Percentiles rank a stretch among this genome's conserved stretches.
Conservation (phyloP, 1,284 basidiomycete genomes). For the Sparassis latifolia region DNA sequence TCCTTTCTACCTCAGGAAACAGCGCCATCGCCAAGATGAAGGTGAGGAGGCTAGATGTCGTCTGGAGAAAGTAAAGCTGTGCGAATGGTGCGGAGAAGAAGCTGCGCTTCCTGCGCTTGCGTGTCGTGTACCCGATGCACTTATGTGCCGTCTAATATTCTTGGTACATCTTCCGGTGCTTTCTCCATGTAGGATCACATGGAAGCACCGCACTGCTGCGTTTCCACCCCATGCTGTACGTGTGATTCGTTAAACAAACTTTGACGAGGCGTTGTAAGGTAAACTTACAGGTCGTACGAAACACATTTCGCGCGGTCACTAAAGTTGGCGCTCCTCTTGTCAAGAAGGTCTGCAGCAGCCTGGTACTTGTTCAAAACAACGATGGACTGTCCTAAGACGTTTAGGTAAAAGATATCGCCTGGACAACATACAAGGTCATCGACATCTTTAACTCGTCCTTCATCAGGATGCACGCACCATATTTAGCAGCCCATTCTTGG, state of each 20-base stretch:
- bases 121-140: background rate
- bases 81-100: background rate
- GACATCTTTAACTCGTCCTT: no score
- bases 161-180: background rate
- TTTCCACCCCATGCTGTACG: no score
- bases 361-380: background rate
- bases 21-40: slow-evolving; percentile 21
- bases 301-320: background rate
- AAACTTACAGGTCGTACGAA: background rate
- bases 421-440: no score
- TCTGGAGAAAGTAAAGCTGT: background rate
- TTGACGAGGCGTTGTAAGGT: background rate
- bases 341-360: background rate
- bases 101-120: background rate
- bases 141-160: background rate
- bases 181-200: background rate
- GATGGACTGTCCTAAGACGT: background rate
- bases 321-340: background rate
- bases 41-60: background rate
- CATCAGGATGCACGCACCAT: background rate
- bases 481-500: background rate
- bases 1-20: slow-evolving; percentile 19
- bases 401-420: background rate
- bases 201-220: background rate
- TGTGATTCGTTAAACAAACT: no score